phyloP scores from a whole-genome alignment of 768 basidiomycete genomes.

The Mycena vitilis region DNA sequence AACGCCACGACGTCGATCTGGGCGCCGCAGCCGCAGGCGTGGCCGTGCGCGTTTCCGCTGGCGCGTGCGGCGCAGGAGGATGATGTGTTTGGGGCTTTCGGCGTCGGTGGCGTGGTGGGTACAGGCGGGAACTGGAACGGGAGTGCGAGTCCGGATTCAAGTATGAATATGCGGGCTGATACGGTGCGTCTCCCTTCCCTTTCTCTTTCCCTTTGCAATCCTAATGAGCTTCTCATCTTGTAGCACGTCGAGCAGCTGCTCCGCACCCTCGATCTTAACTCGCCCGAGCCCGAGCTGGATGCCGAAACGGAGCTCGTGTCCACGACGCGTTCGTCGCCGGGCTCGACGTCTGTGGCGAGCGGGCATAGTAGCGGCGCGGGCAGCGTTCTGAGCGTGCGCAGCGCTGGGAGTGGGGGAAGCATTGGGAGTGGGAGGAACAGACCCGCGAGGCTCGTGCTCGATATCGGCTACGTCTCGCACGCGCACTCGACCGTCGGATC shows the following conservation, averaged over 20 bases:
- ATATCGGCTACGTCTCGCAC: conserved; percentile 28
- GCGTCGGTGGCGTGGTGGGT: conserved; percentile 67
- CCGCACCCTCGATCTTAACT: conserved; percentile 82
- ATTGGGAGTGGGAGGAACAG: conserved; percentile 12
- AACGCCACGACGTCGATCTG: conserved; percentile 66
- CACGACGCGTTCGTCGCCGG: conserved; percentile 50
- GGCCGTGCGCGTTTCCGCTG: conserved; percentile 74
- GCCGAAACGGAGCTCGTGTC: conserved; percentile 38
- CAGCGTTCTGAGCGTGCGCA: conserved; percentile 5
- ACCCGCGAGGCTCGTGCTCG: conserved; percentile 23
- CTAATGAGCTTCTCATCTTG: conserved; percentile 22
- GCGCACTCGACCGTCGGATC: background rate
- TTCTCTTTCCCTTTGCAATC: conserved; percentile 36
- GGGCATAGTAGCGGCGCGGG: conserved; percentile 3
- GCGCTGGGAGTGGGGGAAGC: background rate
- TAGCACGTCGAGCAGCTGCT: conserved; percentile 87
- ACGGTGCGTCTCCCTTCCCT: conserved; percentile 52
- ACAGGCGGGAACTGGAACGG: conserved; percentile 45
- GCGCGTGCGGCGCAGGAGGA: conserved; percentile 43
- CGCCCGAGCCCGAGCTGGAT: conserved; percentile 66
- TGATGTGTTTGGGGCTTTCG: conserved; percentile 69
- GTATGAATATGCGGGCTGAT: conserved; percentile 42
- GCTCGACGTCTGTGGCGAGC: conserved; percentile 55
- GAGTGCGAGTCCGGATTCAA: conserved; percentile 23
- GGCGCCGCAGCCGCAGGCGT: conserved; percentile 85